Evolutionary conservation across 441 rosid species (phyloP).

Genomic region (Euphorbia schlechtendalii): DNA sequence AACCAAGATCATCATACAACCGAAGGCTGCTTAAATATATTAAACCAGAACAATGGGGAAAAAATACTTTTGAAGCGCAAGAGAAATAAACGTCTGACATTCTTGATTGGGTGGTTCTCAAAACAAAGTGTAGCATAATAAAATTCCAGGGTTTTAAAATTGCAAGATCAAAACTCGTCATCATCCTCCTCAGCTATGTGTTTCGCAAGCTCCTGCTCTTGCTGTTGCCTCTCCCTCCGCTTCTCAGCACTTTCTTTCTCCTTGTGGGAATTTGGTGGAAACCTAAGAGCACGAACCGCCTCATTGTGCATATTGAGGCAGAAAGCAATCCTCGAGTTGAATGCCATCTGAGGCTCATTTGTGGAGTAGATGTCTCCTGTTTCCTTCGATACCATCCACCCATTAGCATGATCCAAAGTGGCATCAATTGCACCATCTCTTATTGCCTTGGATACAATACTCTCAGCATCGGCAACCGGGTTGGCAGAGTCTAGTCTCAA

Average conservation of each 20-base stretch:
- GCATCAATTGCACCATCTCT: slow-evolving; percentile 75
- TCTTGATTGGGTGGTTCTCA: background rate
- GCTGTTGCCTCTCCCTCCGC: slow-evolving; percentile 73
- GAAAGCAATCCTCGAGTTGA: slow-evolving; percentile 69
- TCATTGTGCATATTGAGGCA: slow-evolving; percentile 77
- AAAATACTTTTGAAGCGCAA: background rate
- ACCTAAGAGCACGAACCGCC: slow-evolving; percentile 67
- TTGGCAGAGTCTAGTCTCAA: slow-evolving; percentile 55
- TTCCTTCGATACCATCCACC: slow-evolving; percentile 70
- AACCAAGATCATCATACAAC: background rate
- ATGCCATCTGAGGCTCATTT: slow-evolving; percentile 63
- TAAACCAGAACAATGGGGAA: background rate
- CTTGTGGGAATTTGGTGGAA: slow-evolving; percentile 74
- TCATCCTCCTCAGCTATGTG: slow-evolving; percentile 80
- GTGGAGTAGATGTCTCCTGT: slow-evolving; percentile 74
- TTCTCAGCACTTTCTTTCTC: slow-evolving; percentile 76
- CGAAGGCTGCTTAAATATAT: slow-evolving; percentile 9
- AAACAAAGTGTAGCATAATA: slow-evolving; percentile 7
- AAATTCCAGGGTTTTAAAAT: slow-evolving; percentile 2
- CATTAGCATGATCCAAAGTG: slow-evolving; percentile 54
- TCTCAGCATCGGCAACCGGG: slow-evolving; percentile 69
- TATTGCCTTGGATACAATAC: slow-evolving; percentile 66
- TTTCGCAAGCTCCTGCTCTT: slow-evolving; percentile 72
- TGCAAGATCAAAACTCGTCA: slow-evolving; percentile 45
- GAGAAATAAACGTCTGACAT: background rate